Conservation (phyloP, 2,329 filamentous ascomycete species). For the Dactylellina parvicollis region DNA sequence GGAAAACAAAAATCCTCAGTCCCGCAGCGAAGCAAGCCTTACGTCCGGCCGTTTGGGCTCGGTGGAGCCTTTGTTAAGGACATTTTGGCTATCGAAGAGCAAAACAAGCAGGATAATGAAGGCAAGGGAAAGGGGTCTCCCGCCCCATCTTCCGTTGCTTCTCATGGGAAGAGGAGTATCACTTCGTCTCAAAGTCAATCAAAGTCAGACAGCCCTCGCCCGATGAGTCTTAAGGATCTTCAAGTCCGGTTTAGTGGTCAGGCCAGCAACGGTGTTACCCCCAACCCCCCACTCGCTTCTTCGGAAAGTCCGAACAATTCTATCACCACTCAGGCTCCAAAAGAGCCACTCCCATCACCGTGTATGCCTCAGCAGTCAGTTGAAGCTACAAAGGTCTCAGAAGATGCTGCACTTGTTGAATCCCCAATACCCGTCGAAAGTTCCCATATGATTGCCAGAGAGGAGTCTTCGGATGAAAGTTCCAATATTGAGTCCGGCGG, state of each 20-base stretch:
- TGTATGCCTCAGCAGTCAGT: too few species aligned
- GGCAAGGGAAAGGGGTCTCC: neutral
- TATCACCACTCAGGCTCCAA: too few species aligned
- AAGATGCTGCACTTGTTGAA: too few species aligned
- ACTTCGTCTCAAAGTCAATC: neutral
- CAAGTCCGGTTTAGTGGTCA: too few species aligned
- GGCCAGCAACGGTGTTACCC: too few species aligned
- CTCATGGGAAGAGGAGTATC: too few species aligned
- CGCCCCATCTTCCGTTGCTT: too few species aligned
- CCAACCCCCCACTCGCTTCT: too few species aligned
- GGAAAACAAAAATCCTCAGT: conserved; percentile 5
- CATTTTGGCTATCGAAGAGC: neutral
- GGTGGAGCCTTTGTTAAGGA: neutral
- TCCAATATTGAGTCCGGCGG: neutral
- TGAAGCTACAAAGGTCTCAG: too few species aligned
- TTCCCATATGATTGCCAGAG: neutral
- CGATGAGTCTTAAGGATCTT: neutral
- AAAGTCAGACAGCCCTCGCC: neutral
- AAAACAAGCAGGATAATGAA: neutral
- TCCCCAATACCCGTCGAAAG: neutral
- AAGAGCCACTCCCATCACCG: too few species aligned
- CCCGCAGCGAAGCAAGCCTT: conserved; percentile 5
- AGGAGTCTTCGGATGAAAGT: neutral
- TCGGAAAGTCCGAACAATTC: too few species aligned
- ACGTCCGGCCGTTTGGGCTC: conserved; percentile 17